Base-by-base conservation (phyloP, 192 early-diverging fungal genomes). In the Pilaira anomala region DNA sequence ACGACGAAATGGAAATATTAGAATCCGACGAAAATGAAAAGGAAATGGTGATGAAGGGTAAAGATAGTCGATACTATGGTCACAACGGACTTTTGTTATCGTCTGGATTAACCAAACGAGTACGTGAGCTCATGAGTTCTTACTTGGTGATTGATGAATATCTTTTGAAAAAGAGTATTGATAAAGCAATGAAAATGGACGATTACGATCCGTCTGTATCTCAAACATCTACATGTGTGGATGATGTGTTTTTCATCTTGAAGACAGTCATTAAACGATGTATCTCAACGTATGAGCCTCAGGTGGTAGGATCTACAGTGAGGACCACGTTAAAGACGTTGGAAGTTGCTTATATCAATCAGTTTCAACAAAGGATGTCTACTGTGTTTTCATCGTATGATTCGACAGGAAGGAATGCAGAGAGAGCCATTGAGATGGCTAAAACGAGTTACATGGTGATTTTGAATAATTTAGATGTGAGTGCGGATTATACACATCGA, bases 171-270 rank as follows among this genome's bases (percentile, higher is more conserved):
- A 75, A 83, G 29, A 83, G 82, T 48, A 80, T 93, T 7, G 87
- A 91, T 50, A 93, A 91, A 82, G 90, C 90, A 1, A 82, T 92
- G 77, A 75, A 65, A 19, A 76, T 93, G 36, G 88, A 92, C 39
- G 72, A 82, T 40, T 78, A 81, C 18, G 84, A 88, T 48, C 44
- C 61, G 28, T 64, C 71, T 13, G 72, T 55, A 4, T 39, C 33
- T 12, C 59, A 39, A 46, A 84, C 81, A 0, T 86, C 83, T 16
- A 82, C 78, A 7, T 85, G 89, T 63, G 95, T 97, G 9, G 97
- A 93, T 45, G 97, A 99, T 64, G 84, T 95, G 7, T 97, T 97
- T 69, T 99, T 91, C 71, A 89, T 99, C 41, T 71, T 92, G 21
- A 89, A 90, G 60, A 89, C 87, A 22, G 83, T 85, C 5, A 70